These are phyloP conservation scores for Dissophora ornata DNA, from an alignment of 192 early-diverging fungal species.

Conservation along the genomic window DNA sequence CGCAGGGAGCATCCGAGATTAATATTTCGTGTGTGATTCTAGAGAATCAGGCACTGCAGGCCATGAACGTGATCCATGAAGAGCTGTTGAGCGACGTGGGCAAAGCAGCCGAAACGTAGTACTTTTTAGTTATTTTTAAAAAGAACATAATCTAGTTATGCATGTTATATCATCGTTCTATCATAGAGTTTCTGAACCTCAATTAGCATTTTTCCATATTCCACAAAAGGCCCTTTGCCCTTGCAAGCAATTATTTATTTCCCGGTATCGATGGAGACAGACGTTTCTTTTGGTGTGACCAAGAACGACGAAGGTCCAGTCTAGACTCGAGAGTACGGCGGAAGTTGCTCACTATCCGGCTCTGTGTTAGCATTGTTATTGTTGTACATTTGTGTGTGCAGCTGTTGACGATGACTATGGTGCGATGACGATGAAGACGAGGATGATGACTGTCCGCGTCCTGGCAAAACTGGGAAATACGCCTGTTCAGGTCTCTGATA, in stretches of 20 bases:
- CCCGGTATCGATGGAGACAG: too few species aligned
- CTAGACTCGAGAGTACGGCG: constrained; percentile 1
- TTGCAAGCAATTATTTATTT: too few species aligned
- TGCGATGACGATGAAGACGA: background rate
- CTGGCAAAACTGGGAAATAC: background rate
- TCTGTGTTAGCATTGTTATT: background rate
- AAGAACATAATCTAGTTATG: too few species aligned
- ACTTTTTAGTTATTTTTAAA: background rate
- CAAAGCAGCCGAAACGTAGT: constrained; percentile 1
- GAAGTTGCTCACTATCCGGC: background rate
- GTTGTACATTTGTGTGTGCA: background rate
- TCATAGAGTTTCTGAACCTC: too few species aligned
- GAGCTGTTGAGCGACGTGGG: constrained; percentile 61
- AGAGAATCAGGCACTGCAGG: constrained; percentile 70
- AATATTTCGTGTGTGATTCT: constrained; percentile 97
- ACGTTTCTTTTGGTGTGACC: too few species aligned
- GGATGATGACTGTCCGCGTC: background rate
- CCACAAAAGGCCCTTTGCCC: too few species aligned
- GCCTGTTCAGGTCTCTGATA: constrained; percentile 1
- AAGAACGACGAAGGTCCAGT: too few species aligned
- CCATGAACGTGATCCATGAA: constrained; percentile 90
- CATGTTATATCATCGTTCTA: too few species aligned
- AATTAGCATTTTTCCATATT: too few species aligned
- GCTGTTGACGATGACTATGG: background rate
- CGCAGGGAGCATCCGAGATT: constrained; percentile 96